Evolutionary conservation across 2,329 filamentous ascomycete genomes (phyloP), one percentile per base, ranked within the genome.

Genomic region (Aspergillus flavus): DNA sequence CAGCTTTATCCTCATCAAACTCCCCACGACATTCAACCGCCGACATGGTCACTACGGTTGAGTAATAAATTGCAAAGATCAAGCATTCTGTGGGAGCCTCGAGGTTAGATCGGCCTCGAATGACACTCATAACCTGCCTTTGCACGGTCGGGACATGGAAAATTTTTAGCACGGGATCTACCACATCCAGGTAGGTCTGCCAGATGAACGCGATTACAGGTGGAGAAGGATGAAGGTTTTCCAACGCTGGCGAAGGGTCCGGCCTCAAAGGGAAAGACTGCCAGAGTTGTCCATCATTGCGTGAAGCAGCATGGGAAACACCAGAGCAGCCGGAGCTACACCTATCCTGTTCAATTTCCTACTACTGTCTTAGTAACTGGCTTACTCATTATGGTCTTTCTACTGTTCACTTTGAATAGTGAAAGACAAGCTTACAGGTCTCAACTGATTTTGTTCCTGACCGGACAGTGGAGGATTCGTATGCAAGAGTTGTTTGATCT

Each of bases 131-230:
- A n/a, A 87, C 72, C 0, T 78, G 79, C 5, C 79, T 78, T 66
- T 85, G 81, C 21, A 83, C 75, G 10, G 81, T 83, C 1, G 85
- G 85, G 1, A 82, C 75, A 68, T 88, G 86, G 16, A 87, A 72
- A 3, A 87, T 77, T 66, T 87, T 87, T 65, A 87, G 75, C 3
- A 87, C 69, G 0, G 85, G 84, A 70, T 87, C 85, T 19, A 87
- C 83, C 11, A 57, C 57, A 16, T 69, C 67, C 23, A 72, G 23
- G 41, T 68, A 72, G 30, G 36, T 66, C 48, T 71, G 69, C 70
- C 68, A 72, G 7, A 70, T 60, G 7, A 61, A 61, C 4, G 57
- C 57, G 28, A 67, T 58, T 4, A 41, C 45, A 16, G 57, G 12
- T 2, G 61, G 50, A 19, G 61, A 58, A 34, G 65, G 65, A 11